Evolutionary conservation across 495 filamentous ascomycete genomes (phyloP).

Genomic region (Ramalina intermedia): DNA sequence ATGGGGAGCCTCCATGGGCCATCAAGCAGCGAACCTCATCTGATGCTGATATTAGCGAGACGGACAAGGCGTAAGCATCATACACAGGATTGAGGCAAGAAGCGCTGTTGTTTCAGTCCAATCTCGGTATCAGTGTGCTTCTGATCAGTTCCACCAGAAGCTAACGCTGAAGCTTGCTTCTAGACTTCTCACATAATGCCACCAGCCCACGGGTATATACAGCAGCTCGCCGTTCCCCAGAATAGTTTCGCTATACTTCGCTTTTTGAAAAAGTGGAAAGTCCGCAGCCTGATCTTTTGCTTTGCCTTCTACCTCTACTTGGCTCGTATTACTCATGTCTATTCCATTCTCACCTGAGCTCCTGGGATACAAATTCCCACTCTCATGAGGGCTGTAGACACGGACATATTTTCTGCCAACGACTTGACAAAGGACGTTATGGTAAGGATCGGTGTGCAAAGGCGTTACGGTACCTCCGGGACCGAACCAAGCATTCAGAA

Average conservation of each 20-base stretch:
- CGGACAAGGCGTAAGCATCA: no score
- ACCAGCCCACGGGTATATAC: constrained; percentile 93
- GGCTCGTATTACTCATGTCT: constrained; percentile 86
- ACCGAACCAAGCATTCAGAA: constrained; percentile 84
- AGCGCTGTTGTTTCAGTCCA: no score
- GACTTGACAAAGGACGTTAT: constrained; percentile 84
- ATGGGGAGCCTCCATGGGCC: constrained; percentile 64
- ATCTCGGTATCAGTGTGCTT: no score
- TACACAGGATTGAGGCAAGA: no score
- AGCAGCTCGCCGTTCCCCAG: constrained; percentile 69
- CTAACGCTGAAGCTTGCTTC: constrained; percentile 87
- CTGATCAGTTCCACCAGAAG: constrained; percentile 80
- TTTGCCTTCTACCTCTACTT: constrained; percentile 51
- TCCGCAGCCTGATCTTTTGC: constrained; percentile 35
- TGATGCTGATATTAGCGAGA: background rate
- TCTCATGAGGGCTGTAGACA: constrained; percentile 58
- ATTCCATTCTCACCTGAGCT: constrained; percentile 55
- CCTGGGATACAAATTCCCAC: constrained; percentile 46
- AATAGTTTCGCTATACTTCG: constrained; percentile 65
- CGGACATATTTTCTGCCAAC: constrained; percentile 85
- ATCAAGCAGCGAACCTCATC: constrained; percentile 5
- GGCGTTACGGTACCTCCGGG: constrained; percentile 80
- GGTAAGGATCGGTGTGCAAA: constrained; percentile 83
- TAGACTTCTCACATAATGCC: constrained; percentile 89
- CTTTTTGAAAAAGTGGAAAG: constrained; percentile 42